Evolutionary conservation across 2,329 filamentous ascomycete genomes (phyloP), one percentile per base, ranked within the genome.

Genomic region (Gnomoniopsis sp.): DNA sequence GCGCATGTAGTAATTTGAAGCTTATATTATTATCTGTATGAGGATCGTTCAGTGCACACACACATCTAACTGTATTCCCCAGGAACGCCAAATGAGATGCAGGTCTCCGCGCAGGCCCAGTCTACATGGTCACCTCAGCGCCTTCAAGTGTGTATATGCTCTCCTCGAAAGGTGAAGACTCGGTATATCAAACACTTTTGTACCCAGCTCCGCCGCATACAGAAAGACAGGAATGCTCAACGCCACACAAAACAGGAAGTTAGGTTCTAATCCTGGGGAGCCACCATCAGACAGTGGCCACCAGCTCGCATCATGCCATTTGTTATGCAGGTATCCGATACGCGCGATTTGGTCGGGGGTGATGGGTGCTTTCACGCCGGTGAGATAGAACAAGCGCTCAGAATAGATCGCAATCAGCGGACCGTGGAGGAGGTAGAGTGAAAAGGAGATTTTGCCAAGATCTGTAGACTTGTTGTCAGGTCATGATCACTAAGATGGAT

Each of bases 231-330:
- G 17, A 15, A 58, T 38, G 36, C 51, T 58, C 14, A 58, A 19
- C 2, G 22, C 21, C 33, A 41, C 14, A 49, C 56, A 58, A 19
- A 58, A 50, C 34, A 58, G 17, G 21, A 50, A 58, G 14, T 58
- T 58, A 12, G 56, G 56, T 17, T 58, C 56, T 7, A 58, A 23
- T 6, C 56, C 56, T 15, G 22, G 34, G 15, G 33, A 33, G 11
- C 56, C 56, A 14, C 38, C 33, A n/a, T 58, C 46, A 38, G 26
- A 19, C 17, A 58, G 53, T 12, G 51, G 51, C 33, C 44, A 58
- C 56, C 56, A 58, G 23, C 26, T 54, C 1, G 56, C 51, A 36
- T 54, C 56, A 23, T 58, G 41, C 56, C 56, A 58, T 41, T 54
- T 54, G 38, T 58, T 50, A 26, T 30, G 41, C 10, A 54, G 41